Evolutionary conservation across 345 rosid genomes (phyloP).

Genomic region (Eutrema yunnanense): DNA sequence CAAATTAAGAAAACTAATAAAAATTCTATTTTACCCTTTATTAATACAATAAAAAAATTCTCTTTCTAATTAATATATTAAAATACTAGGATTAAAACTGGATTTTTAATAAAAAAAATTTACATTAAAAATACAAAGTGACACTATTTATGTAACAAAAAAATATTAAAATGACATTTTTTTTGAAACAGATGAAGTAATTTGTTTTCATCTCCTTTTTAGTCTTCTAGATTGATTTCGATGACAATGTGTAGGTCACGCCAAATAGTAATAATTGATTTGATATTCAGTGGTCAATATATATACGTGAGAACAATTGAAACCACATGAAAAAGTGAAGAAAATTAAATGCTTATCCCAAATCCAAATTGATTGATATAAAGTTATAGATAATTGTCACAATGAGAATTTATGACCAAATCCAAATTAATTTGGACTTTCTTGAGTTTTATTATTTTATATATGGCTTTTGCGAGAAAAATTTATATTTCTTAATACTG

Average conservation of each 20-base stretch:
- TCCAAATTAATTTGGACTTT: background rate
- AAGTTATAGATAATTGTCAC: background rate
- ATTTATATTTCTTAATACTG: too few relatives aligned
- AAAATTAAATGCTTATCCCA: slow-evolving; percentile 4
- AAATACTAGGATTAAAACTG: too few relatives aligned
- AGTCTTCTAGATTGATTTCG: slow-evolving; percentile 1
- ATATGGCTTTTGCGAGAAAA: background rate
- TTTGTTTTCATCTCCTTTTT: background rate
- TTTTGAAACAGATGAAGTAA: too few relatives aligned
- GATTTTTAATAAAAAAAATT: too few relatives aligned
- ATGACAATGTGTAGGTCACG: background rate
- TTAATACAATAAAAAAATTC: too few relatives aligned
- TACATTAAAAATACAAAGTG: too few relatives aligned
- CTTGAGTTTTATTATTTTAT: background rate
- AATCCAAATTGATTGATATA: slow-evolving; percentile 10
- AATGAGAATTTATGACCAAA: background rate
- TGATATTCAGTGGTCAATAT: slow-evolving; percentile 15
- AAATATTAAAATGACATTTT: too few relatives aligned
- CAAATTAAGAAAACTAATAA: too few relatives aligned
- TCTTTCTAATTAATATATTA: too few relatives aligned
- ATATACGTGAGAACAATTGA: slow-evolving; percentile 10
- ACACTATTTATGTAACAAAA: too few relatives aligned
- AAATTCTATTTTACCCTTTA: too few relatives aligned
- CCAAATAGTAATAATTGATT: background rate
- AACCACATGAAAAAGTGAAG: slow-evolving; percentile 12